Evolutionary conservation across 306 rosid genomes (phyloP).

Genomic region (Geum urbanum): DNA sequence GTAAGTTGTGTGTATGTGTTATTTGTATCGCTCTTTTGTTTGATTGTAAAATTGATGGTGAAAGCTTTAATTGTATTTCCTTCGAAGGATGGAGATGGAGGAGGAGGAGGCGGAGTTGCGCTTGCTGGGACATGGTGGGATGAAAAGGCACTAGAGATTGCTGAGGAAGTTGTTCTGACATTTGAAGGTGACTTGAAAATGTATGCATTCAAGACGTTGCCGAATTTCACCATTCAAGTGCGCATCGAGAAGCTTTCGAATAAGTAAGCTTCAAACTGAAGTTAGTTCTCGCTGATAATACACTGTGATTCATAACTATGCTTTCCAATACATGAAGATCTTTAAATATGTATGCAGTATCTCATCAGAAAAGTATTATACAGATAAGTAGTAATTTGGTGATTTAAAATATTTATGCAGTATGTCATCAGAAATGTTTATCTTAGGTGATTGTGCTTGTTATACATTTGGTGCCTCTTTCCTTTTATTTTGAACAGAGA

Average conservation of each 20-base stretch:
- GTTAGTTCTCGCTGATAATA: neutral
- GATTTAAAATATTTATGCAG: neutral
- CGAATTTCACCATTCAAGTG: constrained; percentile 64
- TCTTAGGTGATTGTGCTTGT: neutral
- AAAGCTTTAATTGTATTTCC: neutral
- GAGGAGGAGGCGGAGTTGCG: constrained; percentile 80
- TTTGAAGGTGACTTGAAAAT: constrained; percentile 69
- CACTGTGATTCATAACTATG: neutral
- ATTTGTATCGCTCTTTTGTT: neutral
- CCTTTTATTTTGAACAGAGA: neutral
- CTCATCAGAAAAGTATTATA: neutral
- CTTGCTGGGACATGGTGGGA: constrained; percentile 96
- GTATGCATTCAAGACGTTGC: constrained; percentile 70
- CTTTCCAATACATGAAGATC: neutral
- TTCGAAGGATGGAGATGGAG: constrained; percentile 87
- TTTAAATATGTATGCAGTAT: no score
- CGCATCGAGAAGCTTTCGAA: constrained; percentile 79
- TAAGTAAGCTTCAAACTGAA: constrained; percentile 45
- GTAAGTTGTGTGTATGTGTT: constrained; percentile 45
- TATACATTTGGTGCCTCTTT: neutral
- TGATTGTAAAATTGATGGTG: neutral
- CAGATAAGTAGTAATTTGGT: neutral
- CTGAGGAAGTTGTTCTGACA: constrained; percentile 62
- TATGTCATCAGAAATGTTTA: no score
- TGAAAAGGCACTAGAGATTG: constrained; percentile 65